Evolutionary conservation across 139 green algal genomes (phyloP), one percentile per base, ranked within the genome.

Genomic region (Chlorella ohadii): DNA sequence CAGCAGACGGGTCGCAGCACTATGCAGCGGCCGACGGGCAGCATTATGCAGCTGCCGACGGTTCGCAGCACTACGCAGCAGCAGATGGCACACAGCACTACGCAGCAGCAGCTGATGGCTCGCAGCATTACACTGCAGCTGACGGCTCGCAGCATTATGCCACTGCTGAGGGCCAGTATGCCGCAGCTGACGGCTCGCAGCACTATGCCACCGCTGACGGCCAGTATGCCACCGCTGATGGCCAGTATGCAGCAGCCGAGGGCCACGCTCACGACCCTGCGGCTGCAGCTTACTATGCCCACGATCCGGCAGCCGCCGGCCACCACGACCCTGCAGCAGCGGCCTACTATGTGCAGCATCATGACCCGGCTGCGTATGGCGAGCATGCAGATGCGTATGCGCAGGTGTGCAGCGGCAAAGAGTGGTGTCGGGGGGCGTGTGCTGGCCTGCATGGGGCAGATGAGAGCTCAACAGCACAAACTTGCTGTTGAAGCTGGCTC

Each of bases 61-160:
- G 83, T n/a, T 38, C 66, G 47, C 83, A 89, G 55, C 78, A 66
- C 33, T 72, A 83, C 34, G 72, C 31, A 34, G 74, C 55, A 27
- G 41, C 82, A 6, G 41, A 61, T 2, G 39, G 61, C 0, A 31
- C 56, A 1, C 61, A 87, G 75, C 65, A 75, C 5, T 23, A 59
- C 33, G 73, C 23, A 22, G 66, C 19, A 65, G 83, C 47, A 34
- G 47, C 70, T 28, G 70, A 57, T 28, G 27, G 16, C 22, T 27
- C 67, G 55, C 47, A 51, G 33, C 27, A 59, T 20, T 80, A 80
- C 22, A 56, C 44, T 34, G 66, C n/a, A 79, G 72, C 57, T 44
- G 44, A 59, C 51, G 51, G 51, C 51, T 59, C 39, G 36, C 20
- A 31, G 7, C 23, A 55, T 17, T 64, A 79, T 31, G 19, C 23